Base-by-base conservation (phyloP, 73 alveolate genomes). In the Symbiodinium pilosum region DNA sequence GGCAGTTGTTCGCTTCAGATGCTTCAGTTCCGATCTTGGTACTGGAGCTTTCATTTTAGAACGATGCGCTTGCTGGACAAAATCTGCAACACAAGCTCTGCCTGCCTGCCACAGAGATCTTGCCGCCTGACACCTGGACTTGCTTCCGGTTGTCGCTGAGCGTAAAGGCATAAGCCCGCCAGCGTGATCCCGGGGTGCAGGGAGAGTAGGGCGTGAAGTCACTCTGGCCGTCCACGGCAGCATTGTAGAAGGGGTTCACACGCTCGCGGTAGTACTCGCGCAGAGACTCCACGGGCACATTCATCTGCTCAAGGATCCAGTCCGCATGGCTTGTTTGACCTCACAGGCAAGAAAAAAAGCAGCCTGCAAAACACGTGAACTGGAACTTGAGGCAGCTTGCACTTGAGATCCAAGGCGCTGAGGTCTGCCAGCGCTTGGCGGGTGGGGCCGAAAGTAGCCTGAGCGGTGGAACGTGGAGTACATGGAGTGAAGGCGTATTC, bases 231-330 rank as follows among this genome's bases (percentile, higher is more conserved):
- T 73, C 85, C 44, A 36, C 85, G 24, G 18, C 85, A n/a, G 85
- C 42, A 24, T 73, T 36, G 85, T 73, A 73, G 47, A 73, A 73
- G 1, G 89, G 89, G 36, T 83, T 83, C 89, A 83, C 89, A 28
- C 89, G 89, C 40, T 38, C 89, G 36, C 89, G 52, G 68, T 83
- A 83, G 89, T 39, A 83, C 30, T 39, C 89, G 28, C 89, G 40
- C 8, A 41, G 89, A 34, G 89, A 83, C 68, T 41, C 89, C 39
- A 40, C 68, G 1, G 89, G 89, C n/a, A 83, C 40, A 24, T 4
- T 41, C 89, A 83, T 83, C 59, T 83, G 89, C 52, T 83, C 64
- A 56, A 38, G 5, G 41, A 83, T 12, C 89, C 89, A 83, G 9
- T 39, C 59, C 6, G 44, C 26, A 41, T 83, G 89, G 89, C 39